Evolutionary conservation across 2,329 filamentous ascomycete species (phyloP).

Genomic region (Verticillium zaregamsianum): DNA sequence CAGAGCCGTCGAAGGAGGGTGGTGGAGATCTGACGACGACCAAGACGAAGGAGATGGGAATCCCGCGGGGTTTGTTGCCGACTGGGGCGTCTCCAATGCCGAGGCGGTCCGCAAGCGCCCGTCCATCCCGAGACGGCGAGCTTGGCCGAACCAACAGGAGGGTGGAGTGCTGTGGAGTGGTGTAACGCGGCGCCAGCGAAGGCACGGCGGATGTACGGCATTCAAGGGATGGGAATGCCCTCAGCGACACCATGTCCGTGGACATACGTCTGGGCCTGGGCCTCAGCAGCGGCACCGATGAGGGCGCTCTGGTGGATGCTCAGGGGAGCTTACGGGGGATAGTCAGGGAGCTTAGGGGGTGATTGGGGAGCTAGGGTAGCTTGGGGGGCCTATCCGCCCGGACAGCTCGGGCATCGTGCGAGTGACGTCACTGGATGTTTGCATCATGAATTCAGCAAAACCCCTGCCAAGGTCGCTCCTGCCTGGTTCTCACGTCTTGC

Average conservation of each 20-base stretch:
- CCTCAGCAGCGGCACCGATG: not conserved
- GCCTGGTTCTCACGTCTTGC: not conserved
- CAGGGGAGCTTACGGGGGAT: not conserved
- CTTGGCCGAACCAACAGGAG: not conserved
- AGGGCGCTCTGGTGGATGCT: not conserved
- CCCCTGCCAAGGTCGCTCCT: not conserved
- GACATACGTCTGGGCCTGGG: not conserved
- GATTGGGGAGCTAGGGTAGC: not conserved
- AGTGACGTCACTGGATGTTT: not conserved
- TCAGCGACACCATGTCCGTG: not conserved
- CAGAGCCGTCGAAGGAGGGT: not conserved
- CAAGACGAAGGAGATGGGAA: not conserved
- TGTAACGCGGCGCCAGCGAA: not conserved
- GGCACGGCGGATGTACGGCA: not conserved
- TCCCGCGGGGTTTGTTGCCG: not conserved
- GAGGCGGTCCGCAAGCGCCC: not conserved
- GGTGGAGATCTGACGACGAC: not conserved
- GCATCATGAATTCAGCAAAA: not conserved
- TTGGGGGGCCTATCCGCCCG: not conserved
- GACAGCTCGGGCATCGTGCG: not conserved
- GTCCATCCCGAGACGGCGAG: not conserved
- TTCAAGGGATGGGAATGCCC: not conserved
- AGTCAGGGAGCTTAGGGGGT: not conserved
- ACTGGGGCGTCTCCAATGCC: not conserved
- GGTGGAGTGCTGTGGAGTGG: not conserved